Evolutionary conservation across 2,329 filamentous ascomycete species (phyloP), one percentile per base, ranked within the genome.

Genomic region (Berkeleyomyces basicola): DNA sequence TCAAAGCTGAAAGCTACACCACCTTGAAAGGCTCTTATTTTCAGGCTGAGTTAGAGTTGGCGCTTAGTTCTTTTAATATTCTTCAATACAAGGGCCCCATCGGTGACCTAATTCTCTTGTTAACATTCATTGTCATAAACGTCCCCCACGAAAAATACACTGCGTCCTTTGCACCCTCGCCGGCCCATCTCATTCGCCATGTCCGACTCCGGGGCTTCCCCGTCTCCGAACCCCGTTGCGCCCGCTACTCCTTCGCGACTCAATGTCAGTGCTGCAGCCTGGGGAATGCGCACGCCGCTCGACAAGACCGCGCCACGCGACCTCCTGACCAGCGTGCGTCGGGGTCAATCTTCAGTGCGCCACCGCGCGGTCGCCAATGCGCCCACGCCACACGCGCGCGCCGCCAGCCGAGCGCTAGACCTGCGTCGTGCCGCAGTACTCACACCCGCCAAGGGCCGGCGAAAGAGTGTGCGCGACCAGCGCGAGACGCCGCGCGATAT

Each of bases 351-450:
- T 7, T 64, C 60, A 31, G 66, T 60, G 7, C 64, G 59, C 14
- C 37, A 55, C 10, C 49, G 49, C 33, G 47, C 42, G 0, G 37
- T 36, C 3, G 55, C 63, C 66, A 74, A 76, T 70, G 73, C 74
- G 10, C 74, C 77, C 2, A 85, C 83, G 16, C 83, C 83, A 0
- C 83, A 86, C 69, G 82, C 79, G 57, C 79, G 79, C 67, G 82
- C 82, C 9, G 83, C 83, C 51, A 78, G 78, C 58, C 76, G 79
- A 55, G 78, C 82, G 40, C 75, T 85, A 61, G 78, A 84, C 67
- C 77, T 79, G 66, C 80, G 82, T 4, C 79, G 83, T 49, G 78
- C 79, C 2, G 80, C 80, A 57, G 74, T 82, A 58, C 77, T 83
- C 65, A 86, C 83, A 0, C 83, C 83, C 0, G 82, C 81, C 16